These are phyloP conservation scores for Glarea lozoyensis DNA, from an alignment of 495 filamentous ascomycete species.

Conservation along the genomic window DNA sequence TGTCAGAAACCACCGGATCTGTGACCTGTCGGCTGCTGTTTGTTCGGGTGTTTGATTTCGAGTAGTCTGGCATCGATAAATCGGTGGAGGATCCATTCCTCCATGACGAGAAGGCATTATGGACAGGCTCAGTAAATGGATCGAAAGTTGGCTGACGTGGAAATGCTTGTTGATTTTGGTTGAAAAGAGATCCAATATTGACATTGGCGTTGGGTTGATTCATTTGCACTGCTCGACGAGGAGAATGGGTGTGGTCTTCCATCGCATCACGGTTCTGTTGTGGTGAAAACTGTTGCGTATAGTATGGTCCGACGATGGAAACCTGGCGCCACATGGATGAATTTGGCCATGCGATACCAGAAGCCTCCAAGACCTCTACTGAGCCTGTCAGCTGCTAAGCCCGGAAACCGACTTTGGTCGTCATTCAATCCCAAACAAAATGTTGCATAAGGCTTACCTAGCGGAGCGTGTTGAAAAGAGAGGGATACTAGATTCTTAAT, in stretches of 20 bases:
- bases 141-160: slow-evolving; percentile 23
- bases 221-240: slow-evolving; percentile 26
- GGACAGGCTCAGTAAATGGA: slow-evolving; percentile 30
- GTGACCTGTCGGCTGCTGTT: slow-evolving; percentile 36
- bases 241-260: slow-evolving; percentile 43
- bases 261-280: slow-evolving; percentile 21
- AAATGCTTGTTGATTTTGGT: slow-evolving; percentile 18
- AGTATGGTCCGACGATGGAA: slow-evolving; percentile 25
- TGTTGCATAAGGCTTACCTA: slow-evolving; percentile 54
- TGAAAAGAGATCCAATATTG: slow-evolving; percentile 7
- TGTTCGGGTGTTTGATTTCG: slow-evolving; percentile 21
- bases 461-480: slow-evolving; percentile 79
- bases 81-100: slow-evolving; percentile 36
- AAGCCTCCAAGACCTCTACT: slow-evolving; percentile 62
- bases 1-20: slow-evolving; percentile 18
- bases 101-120: slow-evolving; percentile 21
- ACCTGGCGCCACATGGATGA: slow-evolving; percentile 58
- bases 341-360: slow-evolving; percentile 78
- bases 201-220: not conserved
- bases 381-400: not conserved
- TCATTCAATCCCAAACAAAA: too few relatives aligned
- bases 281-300: slow-evolving; percentile 26
- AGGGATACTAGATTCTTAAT: slow-evolving; percentile 69
- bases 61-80: slow-evolving; percentile 45
- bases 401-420: too few relatives aligned